phyloP scores from a whole-genome alignment of 108 stramenopile genomes.

The Aurantiochytrium sp. region DNA sequence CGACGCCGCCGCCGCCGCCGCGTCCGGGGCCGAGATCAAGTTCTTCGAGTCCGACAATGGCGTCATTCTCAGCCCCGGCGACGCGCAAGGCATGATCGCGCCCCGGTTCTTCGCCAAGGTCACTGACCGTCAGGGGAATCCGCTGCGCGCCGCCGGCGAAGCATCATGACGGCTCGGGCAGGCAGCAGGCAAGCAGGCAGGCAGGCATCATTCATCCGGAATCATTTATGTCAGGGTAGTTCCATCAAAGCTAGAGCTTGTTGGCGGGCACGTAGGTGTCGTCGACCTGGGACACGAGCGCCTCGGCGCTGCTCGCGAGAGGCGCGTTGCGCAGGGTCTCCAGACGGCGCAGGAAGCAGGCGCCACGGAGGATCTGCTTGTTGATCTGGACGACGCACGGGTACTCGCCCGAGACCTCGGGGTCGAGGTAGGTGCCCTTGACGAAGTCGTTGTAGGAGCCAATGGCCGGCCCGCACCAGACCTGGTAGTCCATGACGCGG shows the following conservation, averaged over 20 bases:
- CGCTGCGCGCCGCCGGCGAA: no score
- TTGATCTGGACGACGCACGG: not conserved
- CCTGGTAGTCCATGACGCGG: conserved; percentile 7
- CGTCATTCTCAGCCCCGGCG: not conserved
- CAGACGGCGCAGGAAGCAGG: not conserved
- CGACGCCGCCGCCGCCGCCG: not conserved
- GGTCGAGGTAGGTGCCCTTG: not conserved
- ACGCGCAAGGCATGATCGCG: not conserved
- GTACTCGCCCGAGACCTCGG: not conserved
- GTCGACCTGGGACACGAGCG: not conserved
- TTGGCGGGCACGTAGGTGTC: not conserved
- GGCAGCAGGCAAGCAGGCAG: no score
- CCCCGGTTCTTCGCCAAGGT: no score
- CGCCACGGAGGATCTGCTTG: not conserved
- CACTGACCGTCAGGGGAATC: no score
- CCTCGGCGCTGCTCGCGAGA: not conserved
- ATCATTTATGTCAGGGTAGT: not conserved
- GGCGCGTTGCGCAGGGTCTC: not conserved
- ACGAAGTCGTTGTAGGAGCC: not conserved
- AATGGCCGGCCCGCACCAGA: not conserved
- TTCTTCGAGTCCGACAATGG: conserved; percentile 20
- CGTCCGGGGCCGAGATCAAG: not conserved
- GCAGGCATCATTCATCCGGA: no score
- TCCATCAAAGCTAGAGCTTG: no score
- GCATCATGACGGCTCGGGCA: no score